Conservation (phyloP, 1,284 basidiomycete species). For the Wolfiporia cocos region DNA sequence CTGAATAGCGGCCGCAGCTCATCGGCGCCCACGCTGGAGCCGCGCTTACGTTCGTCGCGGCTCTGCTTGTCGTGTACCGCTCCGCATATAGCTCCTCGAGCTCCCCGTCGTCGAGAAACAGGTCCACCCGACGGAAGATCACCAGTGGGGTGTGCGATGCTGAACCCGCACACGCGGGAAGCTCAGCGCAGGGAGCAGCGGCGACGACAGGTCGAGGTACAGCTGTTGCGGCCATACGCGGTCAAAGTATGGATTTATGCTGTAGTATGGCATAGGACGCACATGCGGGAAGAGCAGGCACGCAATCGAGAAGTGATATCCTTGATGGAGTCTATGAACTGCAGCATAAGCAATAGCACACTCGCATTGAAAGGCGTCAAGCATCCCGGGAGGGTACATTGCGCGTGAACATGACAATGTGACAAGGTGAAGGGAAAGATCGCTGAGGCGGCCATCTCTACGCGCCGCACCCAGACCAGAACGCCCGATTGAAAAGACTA, state of each 20-base stretch:
- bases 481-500: too few species aligned
- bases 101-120: constrained; percentile 46
- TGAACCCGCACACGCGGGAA: constrained; percentile 49
- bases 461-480: too few species aligned
- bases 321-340: too few species aligned
- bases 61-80: constrained; percentile 9
- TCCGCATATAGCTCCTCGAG: constrained; percentile 39
- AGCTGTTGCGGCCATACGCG: constrained; percentile 58
- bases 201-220: constrained; percentile 50
- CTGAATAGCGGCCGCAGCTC: constrained; percentile 38
- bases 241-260: constrained; percentile 45
- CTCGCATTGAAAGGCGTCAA: too few species aligned
- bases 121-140: constrained; percentile 57
- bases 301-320: constrained; percentile 62
- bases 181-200: constrained; percentile 34
- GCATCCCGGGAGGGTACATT: too few species aligned
- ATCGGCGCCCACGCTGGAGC: constrained; percentile 8
- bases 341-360: too few species aligned
- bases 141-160: constrained; percentile 50
- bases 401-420: too few species aligned
- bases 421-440: too few species aligned
- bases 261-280: constrained; percentile 54
- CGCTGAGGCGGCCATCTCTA: too few species aligned
- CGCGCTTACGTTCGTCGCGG: too few species aligned
- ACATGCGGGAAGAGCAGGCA: constrained; percentile 62